Evolutionary conservation across 495 filamentous ascomycete genomes (phyloP), one percentile per base, ranked within the genome.

Genomic region (Aspergillus campestris): DNA sequence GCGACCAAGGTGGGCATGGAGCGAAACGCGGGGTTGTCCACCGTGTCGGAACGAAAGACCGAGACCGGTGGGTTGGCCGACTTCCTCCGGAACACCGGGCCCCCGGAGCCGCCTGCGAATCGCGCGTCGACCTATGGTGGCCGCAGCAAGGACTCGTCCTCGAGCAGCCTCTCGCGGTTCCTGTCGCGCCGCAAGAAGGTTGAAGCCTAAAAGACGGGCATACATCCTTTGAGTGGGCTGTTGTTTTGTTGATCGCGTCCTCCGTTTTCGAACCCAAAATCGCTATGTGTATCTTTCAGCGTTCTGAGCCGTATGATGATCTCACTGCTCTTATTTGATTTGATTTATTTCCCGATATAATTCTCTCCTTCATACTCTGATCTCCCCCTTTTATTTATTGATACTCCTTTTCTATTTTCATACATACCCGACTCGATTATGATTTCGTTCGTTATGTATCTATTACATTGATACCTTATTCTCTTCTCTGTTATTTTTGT

Each of bases 51-150:
- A 31, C 50, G 59, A 43, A 51, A 69, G 40, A 64, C 66, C n/a
- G 71, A 72, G 27, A 89, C 85, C 3, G 78, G 77, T 34, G 87
- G 89, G 29, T 63, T 94, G 43, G 87, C 88, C 3, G 83, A 86
- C 51, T 94, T 94, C 61, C 65, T 95, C 10, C 79, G 75, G 34
- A 83, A 82, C 48, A 85, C 83, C 15, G 86, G 75, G 13, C 87
- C 88, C n/a, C 85, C 86, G 1, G 64, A 63, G 39, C 60, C 70
- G 5, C 47, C 52, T 31, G 48, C 50, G 9, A 44, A 49, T 31
- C 59, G 43, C 12, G 30, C 51, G 4, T 29, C 52, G 12, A 46
- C 49, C 8, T 40, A 51, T 33, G 31, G 44, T 30, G 34, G 40
- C 34, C 45, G 36, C 7, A 41, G 42, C 10, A 66, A 63, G 51